phyloP scores from a whole-genome alignment of 805 yeast genomes.

The Candida pseudofarinosa region DNA sequence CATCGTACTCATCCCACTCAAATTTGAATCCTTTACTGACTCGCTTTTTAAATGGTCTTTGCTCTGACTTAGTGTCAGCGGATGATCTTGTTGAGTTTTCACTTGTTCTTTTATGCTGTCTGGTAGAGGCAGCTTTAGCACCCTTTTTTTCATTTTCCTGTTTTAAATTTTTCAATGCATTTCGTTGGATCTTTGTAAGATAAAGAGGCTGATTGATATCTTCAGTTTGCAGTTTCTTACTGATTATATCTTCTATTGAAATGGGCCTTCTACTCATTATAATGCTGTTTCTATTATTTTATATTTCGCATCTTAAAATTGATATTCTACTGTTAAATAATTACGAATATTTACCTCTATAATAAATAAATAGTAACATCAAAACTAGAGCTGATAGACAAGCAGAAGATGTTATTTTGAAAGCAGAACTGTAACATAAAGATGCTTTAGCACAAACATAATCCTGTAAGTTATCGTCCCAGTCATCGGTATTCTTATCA shows the following conservation, averaged over 20 bases:
- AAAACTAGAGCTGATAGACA: constrained; percentile 16
- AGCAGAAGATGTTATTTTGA: constrained; percentile 21
- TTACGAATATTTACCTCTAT: not conserved
- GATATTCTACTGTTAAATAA: not conserved
- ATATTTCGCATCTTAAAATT: not conserved
- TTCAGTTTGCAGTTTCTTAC: constrained; percentile 5
- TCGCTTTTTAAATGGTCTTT: constrained; percentile 5
- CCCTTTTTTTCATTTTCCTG: not conserved
- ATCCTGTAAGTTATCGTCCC: constrained; percentile 11
- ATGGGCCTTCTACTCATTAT: constrained; percentile 21
- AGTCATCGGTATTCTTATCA: constrained; percentile 19
- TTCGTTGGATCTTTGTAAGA: constrained; percentile 17
- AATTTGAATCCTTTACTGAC: constrained; percentile 48
- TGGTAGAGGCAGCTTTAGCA: not conserved
- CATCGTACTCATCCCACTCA: constrained; percentile 68
- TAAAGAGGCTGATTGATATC: constrained; percentile 16
- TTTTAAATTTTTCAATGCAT: constrained; percentile 7
- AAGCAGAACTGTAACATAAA: constrained; percentile 25
- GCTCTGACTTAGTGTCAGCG: constrained; percentile 4
- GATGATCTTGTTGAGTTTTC: not conserved
- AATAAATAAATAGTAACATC: constrained; percentile 18
- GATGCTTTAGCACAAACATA: constrained; percentile 25
- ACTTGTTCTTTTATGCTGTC: not conserved
- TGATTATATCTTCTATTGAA: constrained; percentile 21
- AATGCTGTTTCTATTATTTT: not conserved